Conservation (phyloP, 1,139 yeast species). For the Kazachstania sp. region DNA sequence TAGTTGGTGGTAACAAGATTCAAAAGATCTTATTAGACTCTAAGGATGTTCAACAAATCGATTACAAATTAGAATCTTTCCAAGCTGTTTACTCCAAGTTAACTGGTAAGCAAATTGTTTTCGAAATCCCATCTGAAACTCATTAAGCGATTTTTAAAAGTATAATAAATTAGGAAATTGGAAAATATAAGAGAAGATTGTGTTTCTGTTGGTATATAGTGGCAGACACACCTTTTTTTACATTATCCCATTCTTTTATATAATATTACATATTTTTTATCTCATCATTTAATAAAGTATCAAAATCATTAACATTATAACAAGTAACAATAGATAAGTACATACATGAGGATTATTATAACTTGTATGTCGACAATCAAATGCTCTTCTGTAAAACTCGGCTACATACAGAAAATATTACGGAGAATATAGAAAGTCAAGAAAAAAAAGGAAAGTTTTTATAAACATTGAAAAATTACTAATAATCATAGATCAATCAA, state of each 20-base stretch:
- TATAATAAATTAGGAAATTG: no score
- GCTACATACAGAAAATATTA: no score
- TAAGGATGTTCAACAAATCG: slow-evolving; percentile 95
- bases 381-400: no score
- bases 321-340: background rate
- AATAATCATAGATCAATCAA: background rate
- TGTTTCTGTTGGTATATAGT: background rate
- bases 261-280: background rate
- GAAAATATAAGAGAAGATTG: no score
- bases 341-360: no score
- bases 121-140: slow-evolving; percentile 86
- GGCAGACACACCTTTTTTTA: background rate
- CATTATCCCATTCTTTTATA: background rate
- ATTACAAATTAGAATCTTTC: slow-evolving; percentile 99
- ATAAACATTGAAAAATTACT: background rate
- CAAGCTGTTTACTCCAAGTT: slow-evolving; percentile 97
- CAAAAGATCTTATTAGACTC: slow-evolving; percentile 97
- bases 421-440: no score
- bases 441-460: background rate
- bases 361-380: no score
- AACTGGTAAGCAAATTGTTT: slow-evolving; percentile 99
- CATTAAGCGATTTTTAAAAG: slow-evolving; percentile 35
- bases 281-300: background rate
- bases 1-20: slow-evolving; percentile 98
- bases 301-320: background rate